Conservation (phyloP, 1,139 yeast species). For the Protomyces lactucae-debilis region DNA sequence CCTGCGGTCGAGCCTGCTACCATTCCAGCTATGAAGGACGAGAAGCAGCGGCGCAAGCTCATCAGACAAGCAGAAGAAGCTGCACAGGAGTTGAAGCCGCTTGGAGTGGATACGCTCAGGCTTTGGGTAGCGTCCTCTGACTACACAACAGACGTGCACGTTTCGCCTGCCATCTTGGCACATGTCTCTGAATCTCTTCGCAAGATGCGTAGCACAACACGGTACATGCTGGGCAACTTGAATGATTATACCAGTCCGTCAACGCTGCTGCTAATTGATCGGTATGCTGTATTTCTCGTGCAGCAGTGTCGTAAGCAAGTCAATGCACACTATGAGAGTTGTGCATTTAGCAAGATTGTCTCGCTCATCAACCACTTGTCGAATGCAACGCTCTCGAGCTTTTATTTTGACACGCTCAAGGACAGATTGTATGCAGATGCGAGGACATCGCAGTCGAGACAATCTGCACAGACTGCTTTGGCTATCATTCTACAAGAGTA, state of each 20-base stretch:
- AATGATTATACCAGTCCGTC: constrained; percentile 39
- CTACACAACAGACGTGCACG: constrained; percentile 71
- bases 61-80: constrained; percentile 9
- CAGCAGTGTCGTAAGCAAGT: constrained; percentile 47
- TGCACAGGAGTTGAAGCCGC: constrained; percentile 29
- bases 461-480: constrained; percentile 68
- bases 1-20: background rate
- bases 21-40: constrained; percentile 40
- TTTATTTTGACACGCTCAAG: constrained; percentile 80
- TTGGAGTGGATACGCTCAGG: constrained; percentile 89
- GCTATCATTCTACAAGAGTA: constrained; percentile 54
- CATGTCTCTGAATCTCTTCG: constrained; percentile 77
- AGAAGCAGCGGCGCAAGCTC: constrained; percentile 51
- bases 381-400: constrained; percentile 69
- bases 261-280: constrained; percentile 49
- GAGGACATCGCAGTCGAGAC: constrained; percentile 49
- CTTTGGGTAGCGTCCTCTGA: constrained; percentile 88
- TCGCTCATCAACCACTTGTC: constrained; percentile 47
- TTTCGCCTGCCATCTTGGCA: constrained; percentile 65
- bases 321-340: constrained; percentile 49
- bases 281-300: constrained; percentile 56
- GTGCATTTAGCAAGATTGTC: constrained; percentile 62
- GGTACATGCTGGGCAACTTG: constrained; percentile 74
- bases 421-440: constrained; percentile 77
- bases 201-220: constrained; percentile 76